Conservation (phyloP, 331 rosid species). For the Rosa hybrid region DNA sequence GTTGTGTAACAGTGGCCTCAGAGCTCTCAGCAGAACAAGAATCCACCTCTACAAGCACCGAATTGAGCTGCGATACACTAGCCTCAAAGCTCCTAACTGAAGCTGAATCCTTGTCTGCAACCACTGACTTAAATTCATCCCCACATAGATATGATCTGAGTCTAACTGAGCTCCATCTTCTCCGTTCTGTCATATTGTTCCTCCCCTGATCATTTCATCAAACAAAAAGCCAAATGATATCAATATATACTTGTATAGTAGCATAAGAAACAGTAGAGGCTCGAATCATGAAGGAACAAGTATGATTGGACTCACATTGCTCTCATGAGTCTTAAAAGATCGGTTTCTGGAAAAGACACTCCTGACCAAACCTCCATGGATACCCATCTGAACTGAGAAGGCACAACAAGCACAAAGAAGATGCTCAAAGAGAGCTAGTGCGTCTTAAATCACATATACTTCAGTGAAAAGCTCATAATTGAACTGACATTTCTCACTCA, state of each 20-base stretch:
- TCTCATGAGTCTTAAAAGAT: constrained; percentile 46
- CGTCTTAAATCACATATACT: constrained; percentile 30
- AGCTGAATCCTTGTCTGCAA: constrained; percentile 70
- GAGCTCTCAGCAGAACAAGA: constrained; percentile 54
- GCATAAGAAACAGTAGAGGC: neutral
- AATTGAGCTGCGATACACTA: constrained; percentile 31
- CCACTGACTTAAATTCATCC: constrained; percentile 70
- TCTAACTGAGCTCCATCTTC: constrained; percentile 70
- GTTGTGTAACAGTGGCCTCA: constrained; percentile 61
- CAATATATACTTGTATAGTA: neutral
- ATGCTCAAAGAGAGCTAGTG: constrained; percentile 26
- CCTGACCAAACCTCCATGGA: constrained; percentile 71
- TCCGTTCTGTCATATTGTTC: constrained; percentile 52
- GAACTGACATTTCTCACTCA: constrained; percentile 37
- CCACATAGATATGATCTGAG: constrained; percentile 76
- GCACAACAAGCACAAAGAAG: constrained; percentile 26
- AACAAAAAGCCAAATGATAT: neutral
- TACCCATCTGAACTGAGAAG: constrained; percentile 55
- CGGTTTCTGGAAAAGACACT: constrained; percentile 74
- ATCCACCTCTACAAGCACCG: constrained; percentile 58
- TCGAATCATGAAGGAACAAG: neutral
- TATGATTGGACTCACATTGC: constrained; percentile 47
- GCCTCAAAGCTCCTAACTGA: constrained; percentile 59
- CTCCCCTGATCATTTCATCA: constrained; percentile 40
- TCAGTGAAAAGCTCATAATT: constrained; percentile 30